Evolutionary conservation across 163 green algal genomes (phyloP), one percentile per base, ranked within the genome.

Genomic region (Chlamydomonas reinhardtii): DNA sequence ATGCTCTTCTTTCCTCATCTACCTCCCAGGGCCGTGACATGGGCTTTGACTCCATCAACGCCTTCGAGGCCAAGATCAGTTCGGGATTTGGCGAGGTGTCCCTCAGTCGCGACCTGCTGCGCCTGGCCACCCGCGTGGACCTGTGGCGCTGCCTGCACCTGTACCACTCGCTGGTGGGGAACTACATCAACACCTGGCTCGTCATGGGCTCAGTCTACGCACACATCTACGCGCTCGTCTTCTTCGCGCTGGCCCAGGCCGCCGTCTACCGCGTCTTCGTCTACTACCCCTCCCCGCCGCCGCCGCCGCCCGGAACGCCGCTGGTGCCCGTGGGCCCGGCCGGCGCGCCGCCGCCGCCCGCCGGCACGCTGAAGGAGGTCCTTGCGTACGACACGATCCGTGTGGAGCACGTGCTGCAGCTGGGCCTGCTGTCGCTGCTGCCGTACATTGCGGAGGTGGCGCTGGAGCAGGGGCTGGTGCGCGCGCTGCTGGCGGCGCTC

Each of bases 11-110:
- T 48, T 48, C 39, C 39, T 48, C 39, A 8, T 48, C 39, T 48
- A 8, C 17, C 48, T 54, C 48, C 14, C 48, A 98, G 94, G 87
- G 96, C 31, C 94, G 96, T 29, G 96, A 98, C 89, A 97, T 98
- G 93, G 96, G 96, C 80, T 97, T 98, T 43, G 95, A 97, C 76
- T 96, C 95, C 75, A 98, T 98, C 88, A 96, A 97, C 72, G 89
- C 89, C 34, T 98, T 98, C 72, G 96, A 98, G 93, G 92, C 90
- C 86, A 98, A 98, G 76, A 89, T 88, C 69, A 74, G 65, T 43
- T 90, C 91, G 59, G 95, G 96, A 83, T 97, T 97, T 61, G 96
- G 96, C 61, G 96, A 98, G 92, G 93, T 97, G 86, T 86, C 94
- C 14, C 92, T 98, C 17, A 95, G 90, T 1, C 91, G 96, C 4